These are phyloP conservation scores for Wallemia mellicola DNA, from an alignment of 1,284 basidiomycete genomes.

Conservation along the genomic window DNA sequence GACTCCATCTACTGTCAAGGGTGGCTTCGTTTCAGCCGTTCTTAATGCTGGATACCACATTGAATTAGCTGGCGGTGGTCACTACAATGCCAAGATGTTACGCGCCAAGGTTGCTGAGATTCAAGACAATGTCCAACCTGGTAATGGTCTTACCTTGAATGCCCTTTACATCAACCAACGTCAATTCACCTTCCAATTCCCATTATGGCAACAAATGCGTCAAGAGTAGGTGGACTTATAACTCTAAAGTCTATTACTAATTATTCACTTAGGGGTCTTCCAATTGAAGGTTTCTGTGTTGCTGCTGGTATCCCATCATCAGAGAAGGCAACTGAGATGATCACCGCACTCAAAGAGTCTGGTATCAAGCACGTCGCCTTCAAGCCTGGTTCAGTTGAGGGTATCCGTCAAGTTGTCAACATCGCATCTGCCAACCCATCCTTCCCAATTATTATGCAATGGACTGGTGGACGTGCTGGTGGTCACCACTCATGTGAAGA, in stretches of 20 bases:
- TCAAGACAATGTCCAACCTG: conserved; percentile 45
- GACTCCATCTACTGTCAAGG: conserved; percentile 80
- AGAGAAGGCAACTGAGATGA: conserved; percentile 82
- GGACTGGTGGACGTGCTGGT: conserved; percentile 97
- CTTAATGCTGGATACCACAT: conserved; percentile 83
- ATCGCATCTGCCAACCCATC: conserved; percentile 82
- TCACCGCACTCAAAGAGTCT: conserved; percentile 35
- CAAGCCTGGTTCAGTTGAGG: conserved; percentile 91
- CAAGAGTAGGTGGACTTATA: conserved; percentile 24
- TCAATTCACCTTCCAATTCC: conserved; percentile 87
- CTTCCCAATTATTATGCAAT: conserved; percentile 94
- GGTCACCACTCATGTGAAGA: conserved; percentile 97
- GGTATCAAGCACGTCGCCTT: conserved; percentile 75
- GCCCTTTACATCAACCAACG: conserved; percentile 93
- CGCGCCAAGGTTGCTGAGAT: conserved; percentile 73
- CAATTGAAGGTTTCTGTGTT: conserved; percentile 90
- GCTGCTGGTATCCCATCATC: conserved; percentile 80
- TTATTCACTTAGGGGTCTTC: conserved; percentile 26
- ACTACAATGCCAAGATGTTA: conserved; percentile 68
- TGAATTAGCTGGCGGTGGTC: conserved; percentile 88
- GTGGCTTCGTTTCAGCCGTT: conserved; percentile 67
- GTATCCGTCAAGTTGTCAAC: conserved; percentile 84
- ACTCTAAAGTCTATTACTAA: not conserved
- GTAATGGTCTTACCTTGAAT: conserved; percentile 78
- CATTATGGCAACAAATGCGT: conserved; percentile 90